phyloP scores from a whole-genome alignment of 179 eudicot genomes.

The Patellifolia procumbens region DNA sequence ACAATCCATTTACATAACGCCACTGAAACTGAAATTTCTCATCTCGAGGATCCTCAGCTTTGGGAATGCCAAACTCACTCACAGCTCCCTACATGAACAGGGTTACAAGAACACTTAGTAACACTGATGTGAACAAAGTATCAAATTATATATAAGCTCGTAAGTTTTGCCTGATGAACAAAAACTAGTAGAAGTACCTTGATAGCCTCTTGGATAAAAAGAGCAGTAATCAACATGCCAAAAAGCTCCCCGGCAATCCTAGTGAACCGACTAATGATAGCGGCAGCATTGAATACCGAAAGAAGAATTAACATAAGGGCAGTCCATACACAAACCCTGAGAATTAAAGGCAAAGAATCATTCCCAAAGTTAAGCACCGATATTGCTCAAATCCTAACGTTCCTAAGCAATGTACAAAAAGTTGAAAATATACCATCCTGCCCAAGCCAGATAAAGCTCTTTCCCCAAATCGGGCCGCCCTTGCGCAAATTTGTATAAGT shows the following conservation, averaged over 20 bases:
- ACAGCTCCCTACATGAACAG: constrained; percentile 44
- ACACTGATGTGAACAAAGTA: neutral
- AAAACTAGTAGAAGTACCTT: constrained; percentile 36
- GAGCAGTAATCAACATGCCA: constrained; percentile 46
- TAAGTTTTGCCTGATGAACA: neutral
- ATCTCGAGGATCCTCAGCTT: constrained; percentile 32
- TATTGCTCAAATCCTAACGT: neutral
- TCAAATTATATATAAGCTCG: neutral
- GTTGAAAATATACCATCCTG: constrained; percentile 49
- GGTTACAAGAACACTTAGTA: neutral
- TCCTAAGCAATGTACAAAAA: neutral
- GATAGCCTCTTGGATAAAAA: constrained; percentile 63
- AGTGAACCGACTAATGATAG: constrained; percentile 59
- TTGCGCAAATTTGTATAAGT: constrained; percentile 66
- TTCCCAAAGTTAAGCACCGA: neutral
- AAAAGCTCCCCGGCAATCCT: constrained; percentile 20
- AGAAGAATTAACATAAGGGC: constrained; percentile 53
- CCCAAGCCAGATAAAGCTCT: constrained; percentile 58
- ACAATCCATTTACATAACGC: constrained; percentile 56
- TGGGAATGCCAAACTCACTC: constrained; percentile 49
- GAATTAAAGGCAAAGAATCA: neutral
- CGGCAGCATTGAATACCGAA: constrained; percentile 49
- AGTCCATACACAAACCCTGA: constrained; percentile 78
- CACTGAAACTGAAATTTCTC: constrained; percentile 50
- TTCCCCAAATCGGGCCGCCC: constrained; percentile 49